Evolutionary conservation across 164 flowering plant genomes (phyloP), one percentile per base, ranked within the genome.

Genomic region (Brasenia schreberi): DNA sequence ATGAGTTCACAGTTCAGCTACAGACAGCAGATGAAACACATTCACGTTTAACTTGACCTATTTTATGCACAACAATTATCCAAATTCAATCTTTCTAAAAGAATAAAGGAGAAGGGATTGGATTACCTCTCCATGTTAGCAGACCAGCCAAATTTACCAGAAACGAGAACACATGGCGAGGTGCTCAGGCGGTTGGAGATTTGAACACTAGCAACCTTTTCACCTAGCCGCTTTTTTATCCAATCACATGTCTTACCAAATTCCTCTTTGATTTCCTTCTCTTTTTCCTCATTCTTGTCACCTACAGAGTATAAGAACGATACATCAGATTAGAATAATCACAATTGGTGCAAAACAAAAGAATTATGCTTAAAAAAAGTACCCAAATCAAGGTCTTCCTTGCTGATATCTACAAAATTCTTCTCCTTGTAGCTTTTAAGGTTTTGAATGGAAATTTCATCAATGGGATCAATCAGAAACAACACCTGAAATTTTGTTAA

Each of bases 81-180:
- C 11, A 62, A 0, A 42, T 69, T 70, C 56, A 49, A 49, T 49
- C 56, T 49, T 49, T 9, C 56, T 1, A 9, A 6, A 9, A 1
- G 56, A 49, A 49, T 9, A 49, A 45, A 49, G 16, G 39, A 33
- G 39, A 33, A 33, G 4, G 39, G 39, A 33, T 33, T 33, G 39
- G 39, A 61, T 5, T 52, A 90, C 98, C 97, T 86, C 73, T 93
- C 98, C 98, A 93, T 93, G 75, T 93, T 93, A 60, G 98, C 97
- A 69, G 97, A 93, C 96, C 96, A 90, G 67, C 98, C 98, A 85
- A 93, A 93, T 79, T 89, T 90, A 63, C 89, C 98, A 75, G 97
- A 80, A 10, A 79, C 98, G 64, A 93, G 88, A 75, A 93, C 92
- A 78, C 98, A 93, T 18, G 98, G 98, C 16, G 98, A 93, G 42